phyloP scores from a whole-genome alignment of 768 basidiomycete species.

The Suillus clintonianus region DNA sequence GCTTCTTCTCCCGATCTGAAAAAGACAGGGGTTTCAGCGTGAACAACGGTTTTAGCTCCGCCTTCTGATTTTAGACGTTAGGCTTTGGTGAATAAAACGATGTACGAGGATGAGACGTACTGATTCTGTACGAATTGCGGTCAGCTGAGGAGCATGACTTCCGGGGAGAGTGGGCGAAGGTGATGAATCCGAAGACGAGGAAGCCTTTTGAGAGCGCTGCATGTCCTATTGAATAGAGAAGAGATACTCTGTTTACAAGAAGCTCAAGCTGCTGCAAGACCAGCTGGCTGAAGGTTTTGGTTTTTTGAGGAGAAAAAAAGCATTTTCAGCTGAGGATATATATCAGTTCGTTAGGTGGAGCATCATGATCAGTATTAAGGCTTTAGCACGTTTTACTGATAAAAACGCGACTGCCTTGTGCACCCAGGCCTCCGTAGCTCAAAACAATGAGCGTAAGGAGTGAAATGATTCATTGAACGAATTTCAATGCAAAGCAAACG shows the following conservation, averaged over 20 bases:
- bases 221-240: neutral
- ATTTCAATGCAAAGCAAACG: constrained; percentile 13
- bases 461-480: constrained; percentile 15
- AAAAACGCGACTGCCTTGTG: constrained; percentile 27
- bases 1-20: constrained; percentile 25
- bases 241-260: neutral
- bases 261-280: too few relatives aligned
- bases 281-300: neutral
- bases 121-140: neutral
- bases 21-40: constrained; percentile 24
- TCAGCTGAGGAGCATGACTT: neutral
- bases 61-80: constrained; percentile 17
- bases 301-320: neutral
- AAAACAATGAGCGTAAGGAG: constrained; percentile 13
- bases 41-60: constrained; percentile 19
- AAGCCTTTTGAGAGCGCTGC: constrained; percentile 1
- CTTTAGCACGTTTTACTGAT: constrained; percentile 25
- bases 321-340: constrained; percentile 2
- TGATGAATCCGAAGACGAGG: constrained; percentile 2
- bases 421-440: constrained; percentile 34
- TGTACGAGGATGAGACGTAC: neutral
- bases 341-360: neutral
- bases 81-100: constrained; percentile 5
- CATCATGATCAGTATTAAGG: constrained; percentile 4
- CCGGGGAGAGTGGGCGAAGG: neutral